These are phyloP conservation scores for Phytophthora ramorum DNA, from an alignment of 352 stramenopile genomes.

Conservation along the genomic window DNA sequence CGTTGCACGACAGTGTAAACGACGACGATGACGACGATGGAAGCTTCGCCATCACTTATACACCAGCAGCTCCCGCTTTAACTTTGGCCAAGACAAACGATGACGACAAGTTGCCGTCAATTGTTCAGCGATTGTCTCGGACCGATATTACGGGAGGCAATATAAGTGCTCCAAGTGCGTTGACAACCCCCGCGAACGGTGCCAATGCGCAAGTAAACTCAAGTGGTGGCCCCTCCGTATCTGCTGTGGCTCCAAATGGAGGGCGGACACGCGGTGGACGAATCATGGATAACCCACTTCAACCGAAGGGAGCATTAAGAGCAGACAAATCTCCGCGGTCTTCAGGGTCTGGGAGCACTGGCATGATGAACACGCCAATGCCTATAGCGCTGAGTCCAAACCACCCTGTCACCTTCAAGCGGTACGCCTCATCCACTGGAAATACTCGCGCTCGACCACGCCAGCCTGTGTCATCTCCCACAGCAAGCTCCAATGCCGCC, in stretches of 20 bases:
- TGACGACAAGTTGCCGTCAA: conserved; percentile 70
- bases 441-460: conserved; percentile 46
- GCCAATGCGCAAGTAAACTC: conserved; percentile 1
- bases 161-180: conserved; percentile 4
- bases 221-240: conserved; percentile 14
- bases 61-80: conserved; percentile 38
- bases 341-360: conserved; percentile 27
- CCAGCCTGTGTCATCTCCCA: conserved; percentile 26
- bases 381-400: conserved; percentile 37
- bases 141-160: conserved; percentile 34
- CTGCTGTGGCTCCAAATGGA: conserved; percentile 41
- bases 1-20: conserved; percentile 34
- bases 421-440: conserved; percentile 55
- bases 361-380: conserved; percentile 32
- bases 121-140: conserved; percentile 54
- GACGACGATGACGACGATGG: conserved; percentile 55
- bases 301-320: conserved; percentile 43
- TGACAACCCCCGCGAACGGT: conserved; percentile 8
- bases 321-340: conserved; percentile 57
- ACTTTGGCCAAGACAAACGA: conserved; percentile 30
- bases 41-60: conserved; percentile 62
- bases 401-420: conserved; percentile 54
- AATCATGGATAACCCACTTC: conserved; percentile 63
- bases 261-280: conserved; percentile 41
- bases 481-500: conserved; percentile 16